These are phyloP conservation scores for Neospora caninum DNA, from an alignment of 169 alveolate species.

Conservation along the genomic window DNA sequence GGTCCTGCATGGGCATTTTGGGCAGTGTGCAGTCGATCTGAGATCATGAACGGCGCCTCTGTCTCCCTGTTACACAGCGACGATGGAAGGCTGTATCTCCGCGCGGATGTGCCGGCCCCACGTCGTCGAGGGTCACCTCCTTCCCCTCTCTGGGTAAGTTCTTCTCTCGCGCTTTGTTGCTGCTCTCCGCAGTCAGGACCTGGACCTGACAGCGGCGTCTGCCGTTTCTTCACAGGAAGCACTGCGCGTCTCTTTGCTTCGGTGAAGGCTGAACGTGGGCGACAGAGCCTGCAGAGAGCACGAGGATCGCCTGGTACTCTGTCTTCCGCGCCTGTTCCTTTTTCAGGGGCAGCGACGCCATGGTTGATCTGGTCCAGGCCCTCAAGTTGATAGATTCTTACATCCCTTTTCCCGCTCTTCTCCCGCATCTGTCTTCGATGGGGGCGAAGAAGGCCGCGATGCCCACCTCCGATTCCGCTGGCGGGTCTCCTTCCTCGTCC, in stretches of 20 bases:
- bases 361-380: constrained; percentile 32
- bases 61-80: neutral
- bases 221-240: too few species aligned
- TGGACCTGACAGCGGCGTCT: too few species aligned
- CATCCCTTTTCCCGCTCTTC: neutral
- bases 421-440: neutral
- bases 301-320: neutral
- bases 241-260: too few species aligned
- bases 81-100: constrained; percentile 36
- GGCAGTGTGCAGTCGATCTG: too few species aligned
- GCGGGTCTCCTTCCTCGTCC: too few species aligned
- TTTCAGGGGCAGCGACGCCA: constrained; percentile 9
- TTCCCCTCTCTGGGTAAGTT: constrained; percentile 39
- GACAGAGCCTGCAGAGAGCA: too few species aligned
- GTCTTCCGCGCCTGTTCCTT: neutral
- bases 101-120: constrained; percentile 42
- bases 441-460: neutral
- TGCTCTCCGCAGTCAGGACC: too few species aligned
- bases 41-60: too few species aligned
- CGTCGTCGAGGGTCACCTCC: constrained; percentile 28
- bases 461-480: neutral
- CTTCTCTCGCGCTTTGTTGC: neutral
- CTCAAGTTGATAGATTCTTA: constrained; percentile 6
- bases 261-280: too few species aligned
- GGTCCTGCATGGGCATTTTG: too few species aligned